These are phyloP conservation scores for Allium fistulosum DNA, from an alignment of 106 monocot species.

Conservation along the genomic window DNA sequence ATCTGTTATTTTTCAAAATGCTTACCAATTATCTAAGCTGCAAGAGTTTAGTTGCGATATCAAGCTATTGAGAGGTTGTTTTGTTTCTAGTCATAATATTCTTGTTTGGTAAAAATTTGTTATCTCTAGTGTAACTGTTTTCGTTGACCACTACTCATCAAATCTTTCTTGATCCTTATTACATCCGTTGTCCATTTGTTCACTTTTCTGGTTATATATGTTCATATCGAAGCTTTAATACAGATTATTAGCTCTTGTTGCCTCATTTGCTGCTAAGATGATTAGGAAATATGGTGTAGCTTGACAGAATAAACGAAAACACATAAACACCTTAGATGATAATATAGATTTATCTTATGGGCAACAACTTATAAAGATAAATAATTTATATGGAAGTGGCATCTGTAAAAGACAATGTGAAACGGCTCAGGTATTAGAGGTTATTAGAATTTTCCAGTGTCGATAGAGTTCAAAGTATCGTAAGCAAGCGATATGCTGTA, in stretches of 20 bases:
- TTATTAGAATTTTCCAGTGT: constrained; percentile 78
- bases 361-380: constrained; percentile 1
- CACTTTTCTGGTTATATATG: neutral
- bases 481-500: constrained; percentile 35
- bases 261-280: constrained; percentile 91
- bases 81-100: no score
- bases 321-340: neutral
- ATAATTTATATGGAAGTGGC: constrained; percentile 10
- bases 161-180: no score
- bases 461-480: constrained; percentile 34
- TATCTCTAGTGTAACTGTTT: no score
- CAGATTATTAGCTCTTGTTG: constrained; percentile 76
- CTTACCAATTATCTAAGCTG: no score
- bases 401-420: constrained; percentile 56
- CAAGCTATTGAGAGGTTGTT: no score
- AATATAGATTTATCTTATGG: constrained; percentile 7
- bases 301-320: constrained; percentile 27
- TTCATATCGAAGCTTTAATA: constrained; percentile 8
- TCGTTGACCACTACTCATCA: no score
- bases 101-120: no score
- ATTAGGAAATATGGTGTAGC: constrained; percentile 61
- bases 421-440: constrained; percentile 78
- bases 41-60: no score
- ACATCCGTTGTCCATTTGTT: neutral
- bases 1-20: no score